A percentile compares a stretch with the other conserved stretches of the same genome.
phyloP scores from a whole-genome alignment of 176 grass and related monocot genomes.

The Cocos nucifera region DNA sequence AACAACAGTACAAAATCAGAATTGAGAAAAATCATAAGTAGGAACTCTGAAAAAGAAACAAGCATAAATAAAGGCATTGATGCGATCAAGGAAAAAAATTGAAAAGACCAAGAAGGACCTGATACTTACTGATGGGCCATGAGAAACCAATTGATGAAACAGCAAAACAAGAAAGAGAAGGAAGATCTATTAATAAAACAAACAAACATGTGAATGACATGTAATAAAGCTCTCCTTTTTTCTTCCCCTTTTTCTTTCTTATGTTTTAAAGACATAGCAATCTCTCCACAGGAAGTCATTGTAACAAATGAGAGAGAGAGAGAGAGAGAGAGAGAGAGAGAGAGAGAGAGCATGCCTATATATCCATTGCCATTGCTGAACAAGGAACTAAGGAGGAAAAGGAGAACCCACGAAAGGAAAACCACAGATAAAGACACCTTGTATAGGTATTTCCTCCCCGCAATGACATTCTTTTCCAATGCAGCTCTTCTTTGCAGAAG shows the following conservation, averaged over 20 bases:
- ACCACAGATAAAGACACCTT: slow-evolving; percentile 63
- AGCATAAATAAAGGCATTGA: background rate
- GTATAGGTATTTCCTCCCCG: slow-evolving; percentile 42
- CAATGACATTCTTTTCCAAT: slow-evolving; percentile 34
- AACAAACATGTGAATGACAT: no score
- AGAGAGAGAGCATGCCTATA: slow-evolving; percentile 27
- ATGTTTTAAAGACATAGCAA: no score
- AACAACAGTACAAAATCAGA: background rate
- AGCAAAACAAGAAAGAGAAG: no score
- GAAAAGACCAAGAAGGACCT: background rate
- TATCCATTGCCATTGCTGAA: slow-evolving; percentile 65
- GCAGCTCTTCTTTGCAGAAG: slow-evolving; percentile 55
- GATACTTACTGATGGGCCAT: no score
- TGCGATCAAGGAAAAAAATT: background rate
- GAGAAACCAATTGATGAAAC: no score
- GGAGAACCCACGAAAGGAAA: slow-evolving; percentile 50
- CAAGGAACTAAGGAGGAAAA: slow-evolving; percentile 63
- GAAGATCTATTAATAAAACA: no score
- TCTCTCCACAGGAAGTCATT: no score
- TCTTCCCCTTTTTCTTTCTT: no score
- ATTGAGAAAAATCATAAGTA: background rate
- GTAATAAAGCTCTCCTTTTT: no score
- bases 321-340: background rate
- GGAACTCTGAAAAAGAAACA: background rate
- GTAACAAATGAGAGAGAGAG: no score